Evolutionary conservation across 2,329 filamentous ascomycete genomes (phyloP), one percentile per base, ranked within the genome.

Genomic region (Diplodia corticola): DNA sequence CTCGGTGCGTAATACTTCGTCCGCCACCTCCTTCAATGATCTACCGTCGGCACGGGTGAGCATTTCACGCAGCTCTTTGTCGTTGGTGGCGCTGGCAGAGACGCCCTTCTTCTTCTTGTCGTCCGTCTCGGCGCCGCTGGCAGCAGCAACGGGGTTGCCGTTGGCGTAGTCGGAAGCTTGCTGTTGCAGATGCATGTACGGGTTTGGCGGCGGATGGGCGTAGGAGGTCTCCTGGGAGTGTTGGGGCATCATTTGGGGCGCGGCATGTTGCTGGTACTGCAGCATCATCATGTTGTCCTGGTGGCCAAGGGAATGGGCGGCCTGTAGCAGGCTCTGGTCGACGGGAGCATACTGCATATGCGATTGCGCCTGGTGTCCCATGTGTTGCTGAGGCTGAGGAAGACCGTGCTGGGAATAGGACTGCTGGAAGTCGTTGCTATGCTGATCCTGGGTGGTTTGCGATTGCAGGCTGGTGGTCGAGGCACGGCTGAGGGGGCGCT

Each of bases 1-100:
- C 74, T 94, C 91, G 71, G 92, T 92, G 51, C 89, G 89, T 70
- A 92, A 90, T 28, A 93, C 84, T 76, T 93, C 90, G 37, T 84
- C 82, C 3, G 91, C 91, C 17, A 94, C 88, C 9, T 93, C 90
- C 69, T 87, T 85, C 28, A 94, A 78, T 33, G 79, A 84, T 35
- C 91, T 87, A 69, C 88, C 84, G 69, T 87, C 86, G 73, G 93
- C 93, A 65, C 84, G 82, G n/a, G 83, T 80, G 69, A 92, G 90
- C 59, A 94, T 82, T 73, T 91, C 89, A 50, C 91, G 85, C 84
- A 94, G 88, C 76, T 94, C 91, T 67, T 91, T 83, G 76, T 93
- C 91, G 71, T 93, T 93, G 69, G 91, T 92, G 2, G 90, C 90
- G 69, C 88, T 92, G 17, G 89, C 88, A 57, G 88, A 85, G 30